These are phyloP conservation scores for Apophysomyces trapeziformis DNA, from an alignment of 371 early-diverging fungal genomes.

Conservation along the genomic window DNA sequence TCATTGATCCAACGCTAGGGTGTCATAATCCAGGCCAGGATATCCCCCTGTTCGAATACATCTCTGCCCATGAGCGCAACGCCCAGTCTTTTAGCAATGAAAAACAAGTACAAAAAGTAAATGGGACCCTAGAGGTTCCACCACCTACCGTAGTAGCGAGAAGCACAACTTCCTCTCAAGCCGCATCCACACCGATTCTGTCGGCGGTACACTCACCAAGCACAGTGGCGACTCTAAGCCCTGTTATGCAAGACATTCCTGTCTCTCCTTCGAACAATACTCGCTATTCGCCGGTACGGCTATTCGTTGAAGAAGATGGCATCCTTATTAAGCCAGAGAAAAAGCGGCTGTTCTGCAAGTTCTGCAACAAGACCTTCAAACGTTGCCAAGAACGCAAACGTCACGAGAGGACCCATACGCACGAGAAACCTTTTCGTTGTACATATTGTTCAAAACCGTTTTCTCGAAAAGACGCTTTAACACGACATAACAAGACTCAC, in stretches of 20 bases:
- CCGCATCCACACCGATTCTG: not conserved
- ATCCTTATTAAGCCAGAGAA: not conserved
- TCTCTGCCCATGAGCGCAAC: not conserved
- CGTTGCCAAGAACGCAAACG: constrained; percentile 6
- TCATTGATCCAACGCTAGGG: not conserved
- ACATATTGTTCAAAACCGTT: not conserved
- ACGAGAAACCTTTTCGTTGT: not conserved
- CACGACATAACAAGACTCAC: constrained; percentile 8
- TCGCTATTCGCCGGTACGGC: not conserved
- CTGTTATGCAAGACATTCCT: not conserved
- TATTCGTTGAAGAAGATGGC: not conserved
- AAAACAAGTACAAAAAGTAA: not conserved
- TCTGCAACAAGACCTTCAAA: constrained; percentile 7
- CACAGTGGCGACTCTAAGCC: constrained; percentile 4
- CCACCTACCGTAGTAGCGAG: not conserved
- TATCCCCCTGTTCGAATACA: not conserved
- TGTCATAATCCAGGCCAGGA: not conserved
- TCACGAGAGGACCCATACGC: constrained; percentile 1
- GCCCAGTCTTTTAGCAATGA: not conserved
- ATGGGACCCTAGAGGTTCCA: not conserved
- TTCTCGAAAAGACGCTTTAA: not conserved
- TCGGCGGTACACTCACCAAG: constrained; percentile 1
- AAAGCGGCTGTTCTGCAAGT: not conserved
- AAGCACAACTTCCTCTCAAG: not conserved
- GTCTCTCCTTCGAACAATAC: not conserved